Evolutionary conservation across 768 basidiomycete species (phyloP), one percentile per base, ranked within the genome.

Genomic region (Podaxis rugospora): DNA sequence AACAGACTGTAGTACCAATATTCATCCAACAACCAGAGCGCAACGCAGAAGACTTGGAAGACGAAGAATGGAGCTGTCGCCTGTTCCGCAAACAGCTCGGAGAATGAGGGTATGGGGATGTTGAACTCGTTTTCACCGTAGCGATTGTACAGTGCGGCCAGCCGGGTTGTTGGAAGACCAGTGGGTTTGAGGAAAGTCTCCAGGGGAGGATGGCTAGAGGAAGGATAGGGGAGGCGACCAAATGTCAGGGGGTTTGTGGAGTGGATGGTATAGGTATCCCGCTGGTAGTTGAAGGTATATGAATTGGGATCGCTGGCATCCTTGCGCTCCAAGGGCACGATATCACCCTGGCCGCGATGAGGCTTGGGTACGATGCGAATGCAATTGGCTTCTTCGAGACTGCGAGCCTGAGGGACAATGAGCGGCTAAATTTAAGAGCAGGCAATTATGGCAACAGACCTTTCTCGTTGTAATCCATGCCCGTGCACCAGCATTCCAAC

Each of bases 1-100:
- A 99, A 99, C 42, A 99, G 73, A 59, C 91, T 90, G 80, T 98
- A 99, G 72, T 97, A 98, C 95, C 95, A 98, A 72, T 98, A 99
- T 71, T 98, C 97, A 68, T 99, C 97, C 67, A 99, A 74, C 70
- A 91, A 93, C 97, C 97, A 99, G 9, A 99, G 78, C 0, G 92
- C 94, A 1, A 98, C 97, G 64, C 97, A 98, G 75, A 99, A 98
- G 16, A 98, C 76, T 75, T 99, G 97, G 75, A 99, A 99, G 27
- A 99, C 97, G 74, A 99, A 99, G 83, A 99, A 99, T 0, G 97
- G 97, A 0, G 97, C 97, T 4, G 95, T 95, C 1, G 96, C 95
- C 69, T 99, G 97, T 77, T 99, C 97, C 23, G 78, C 81, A 66
- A 99, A 98, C 37, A 99, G 84, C 65, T 94, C 92, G 9, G 83